Evolutionary conservation across 345 rosid genomes (phyloP), one percentile per base, ranked within the genome.

Genomic region (Lumnitzera littorea): DNA sequence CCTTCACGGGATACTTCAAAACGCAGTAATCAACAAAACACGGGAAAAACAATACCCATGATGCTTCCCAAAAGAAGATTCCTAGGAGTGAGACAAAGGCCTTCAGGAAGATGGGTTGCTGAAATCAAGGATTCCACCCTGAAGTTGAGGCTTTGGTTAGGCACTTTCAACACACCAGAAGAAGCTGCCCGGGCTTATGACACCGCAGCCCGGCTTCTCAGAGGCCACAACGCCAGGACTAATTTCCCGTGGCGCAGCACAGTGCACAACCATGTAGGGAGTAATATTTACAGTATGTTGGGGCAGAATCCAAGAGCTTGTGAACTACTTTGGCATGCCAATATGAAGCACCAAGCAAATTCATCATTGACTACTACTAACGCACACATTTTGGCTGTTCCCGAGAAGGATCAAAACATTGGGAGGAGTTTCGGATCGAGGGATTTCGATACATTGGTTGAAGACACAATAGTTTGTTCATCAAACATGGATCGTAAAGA

Each of bases 21-120:
- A 7, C 7, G 43, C 7, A 36, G 51, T 36, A 57, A 51, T 27
- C 61, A 60, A 55, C 9, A 10, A 7, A 67, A 61, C 64, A 56
- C 23, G 66, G 56, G 58, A 51, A 55, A 55, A 62, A 58, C 60
- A 15, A 46, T 50, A 64, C 48, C 48, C 36, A 68, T 3, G 59
- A 36, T 4, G 43, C 43, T 36, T 36, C 43, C 48, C 1, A 63
- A 55, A 48, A 72, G 61, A 65, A 74, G 69, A 59, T 79, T 62
- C 58, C 69, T 80, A 6, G 87, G 84, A 53, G 87, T 79, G 58
- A 79, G 87, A 58, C 87, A 82, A 56, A 70, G 87, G 58, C 82
- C 84, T 0, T 82, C 87, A 0, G 84, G 87, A 2, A 79, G 82
- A 74, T 82, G 86, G 86, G 86, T 76, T 7, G 83, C 86, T 5